These are phyloP conservation scores for Cardamine resedifolia DNA, from an alignment of 345 rosid species.

Conservation along the genomic window DNA sequence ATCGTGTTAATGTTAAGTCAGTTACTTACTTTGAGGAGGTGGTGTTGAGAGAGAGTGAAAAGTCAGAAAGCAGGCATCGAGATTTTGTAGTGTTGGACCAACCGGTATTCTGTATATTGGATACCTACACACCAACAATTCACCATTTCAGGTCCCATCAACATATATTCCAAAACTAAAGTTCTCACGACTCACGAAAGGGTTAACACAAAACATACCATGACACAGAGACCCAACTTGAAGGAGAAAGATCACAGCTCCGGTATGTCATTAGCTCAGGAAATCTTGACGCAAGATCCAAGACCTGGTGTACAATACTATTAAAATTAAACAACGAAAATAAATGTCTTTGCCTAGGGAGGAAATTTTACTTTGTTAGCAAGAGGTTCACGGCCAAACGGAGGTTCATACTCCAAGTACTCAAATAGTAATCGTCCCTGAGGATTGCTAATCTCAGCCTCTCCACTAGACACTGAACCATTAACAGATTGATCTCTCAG, in stretches of 20 bases:
- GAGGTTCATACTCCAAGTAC: constrained; percentile 73
- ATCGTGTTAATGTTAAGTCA: background rate
- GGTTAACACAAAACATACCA: constrained; percentile 49
- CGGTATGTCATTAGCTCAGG: constrained; percentile 67
- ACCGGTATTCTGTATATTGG: constrained; percentile 88
- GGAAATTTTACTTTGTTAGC: constrained; percentile 60
- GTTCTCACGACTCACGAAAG: background rate
- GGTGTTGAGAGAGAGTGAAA: constrained; percentile 64
- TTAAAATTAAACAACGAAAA: background rate
- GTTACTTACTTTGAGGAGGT: constrained; percentile 47
- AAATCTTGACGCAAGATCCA: constrained; percentile 70
- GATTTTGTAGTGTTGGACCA: constrained; percentile 83
- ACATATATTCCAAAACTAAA: background rate
- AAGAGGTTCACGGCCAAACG: constrained; percentile 81
- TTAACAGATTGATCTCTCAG: constrained; percentile 42
- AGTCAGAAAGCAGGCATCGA: constrained; percentile 89
- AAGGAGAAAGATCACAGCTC: constrained; percentile 78
- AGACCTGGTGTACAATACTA: constrained; percentile 44
- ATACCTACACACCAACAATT: constrained; percentile 44
- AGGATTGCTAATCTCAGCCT: constrained; percentile 51
- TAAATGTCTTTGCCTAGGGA: background rate
- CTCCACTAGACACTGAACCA: constrained; percentile 62
- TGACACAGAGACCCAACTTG: constrained; percentile 96
- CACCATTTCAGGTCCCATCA: background rate
- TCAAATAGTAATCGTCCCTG: constrained; percentile 62